phyloP scores from a whole-genome alignment of 495 filamentous ascomycete species.

The Podospora conica region DNA sequence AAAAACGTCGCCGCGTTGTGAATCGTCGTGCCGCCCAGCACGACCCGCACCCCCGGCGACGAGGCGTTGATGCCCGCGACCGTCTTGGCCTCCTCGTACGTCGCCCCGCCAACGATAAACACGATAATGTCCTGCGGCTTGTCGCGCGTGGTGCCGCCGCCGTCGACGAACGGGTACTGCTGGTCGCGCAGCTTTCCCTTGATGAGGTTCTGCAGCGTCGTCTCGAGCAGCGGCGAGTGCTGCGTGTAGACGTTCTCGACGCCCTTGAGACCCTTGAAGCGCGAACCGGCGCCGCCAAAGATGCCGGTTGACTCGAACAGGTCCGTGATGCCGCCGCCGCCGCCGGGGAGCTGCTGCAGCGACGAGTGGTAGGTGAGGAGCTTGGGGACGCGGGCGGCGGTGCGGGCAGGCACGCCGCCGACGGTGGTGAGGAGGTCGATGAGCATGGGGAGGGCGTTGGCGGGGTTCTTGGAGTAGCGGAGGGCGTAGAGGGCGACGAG shows the following conservation, averaged over 20 bases:
- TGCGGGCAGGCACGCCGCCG: conserved; percentile 63
- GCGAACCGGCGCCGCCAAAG: conserved; percentile 80
- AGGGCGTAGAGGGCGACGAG: conserved; percentile 88
- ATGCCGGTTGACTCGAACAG: conserved; percentile 88
- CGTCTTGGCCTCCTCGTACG: conserved; percentile 95
- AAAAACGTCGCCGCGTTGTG: conserved; percentile 83
- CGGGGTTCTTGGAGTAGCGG: conserved; percentile 80
- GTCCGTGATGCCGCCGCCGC: conserved; percentile 64
- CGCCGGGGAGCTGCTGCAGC: conserved; percentile 63
- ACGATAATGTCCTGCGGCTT: conserved; percentile 96
- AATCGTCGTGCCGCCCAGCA: conserved; percentile 77
- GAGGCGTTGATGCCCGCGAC: conserved; percentile 88
- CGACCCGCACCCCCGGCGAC: conserved; percentile 79
- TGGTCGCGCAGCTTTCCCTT: conserved; percentile 79
- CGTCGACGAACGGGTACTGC: conserved; percentile 89
- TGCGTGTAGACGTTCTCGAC: conserved; percentile 99
- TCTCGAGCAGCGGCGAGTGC: conserved; percentile 83
- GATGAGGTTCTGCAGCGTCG: conserved; percentile 83
- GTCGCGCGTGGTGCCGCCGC: conserved; percentile 72
- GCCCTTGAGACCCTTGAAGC: conserved; percentile 92
- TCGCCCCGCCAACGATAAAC: conserved; percentile 87
- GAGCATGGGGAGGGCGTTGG: conserved; percentile 71
- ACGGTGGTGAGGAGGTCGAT: conserved; percentile 78
- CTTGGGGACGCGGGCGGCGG: conserved; percentile 67
- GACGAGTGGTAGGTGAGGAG: conserved; percentile 78